Percentiles rank a stretch among this genome's conserved stretches.
Conservation (phyloP, 768 basidiomycete genomes). For the Filobasidium wieringae region DNA sequence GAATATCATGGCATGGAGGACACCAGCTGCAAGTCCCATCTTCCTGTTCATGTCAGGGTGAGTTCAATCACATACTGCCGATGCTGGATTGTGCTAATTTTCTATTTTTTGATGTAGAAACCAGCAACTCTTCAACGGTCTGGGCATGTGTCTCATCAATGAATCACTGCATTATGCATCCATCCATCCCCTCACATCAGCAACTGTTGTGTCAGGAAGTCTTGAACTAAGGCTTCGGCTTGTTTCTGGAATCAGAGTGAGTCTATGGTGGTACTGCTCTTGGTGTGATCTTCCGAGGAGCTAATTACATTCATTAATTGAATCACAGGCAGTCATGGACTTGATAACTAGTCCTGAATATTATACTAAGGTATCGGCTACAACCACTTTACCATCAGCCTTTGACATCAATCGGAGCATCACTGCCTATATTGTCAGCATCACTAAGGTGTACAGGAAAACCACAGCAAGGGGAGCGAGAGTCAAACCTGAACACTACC, state of each 20-base stretch:
- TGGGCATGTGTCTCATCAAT: not conserved
- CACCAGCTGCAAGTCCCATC: not conserved
- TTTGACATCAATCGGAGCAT: not conserved
- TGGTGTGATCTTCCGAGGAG: too few relatives aligned
- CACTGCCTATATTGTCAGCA: not conserved
- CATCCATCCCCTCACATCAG: not conserved
- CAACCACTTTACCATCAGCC: not conserved
- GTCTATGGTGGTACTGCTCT: too few relatives aligned
- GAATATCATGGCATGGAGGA: not conserved
- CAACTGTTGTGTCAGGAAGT: not conserved
- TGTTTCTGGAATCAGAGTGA: not conserved
- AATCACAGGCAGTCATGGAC: too few relatives aligned
- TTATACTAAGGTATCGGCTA: not conserved
- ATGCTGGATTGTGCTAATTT: too few relatives aligned
- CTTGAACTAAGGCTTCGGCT: not conserved
- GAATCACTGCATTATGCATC: not conserved
- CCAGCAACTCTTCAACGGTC: not conserved
- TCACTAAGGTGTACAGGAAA: not conserved
- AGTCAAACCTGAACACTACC: not conserved
- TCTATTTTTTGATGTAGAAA: not conserved
- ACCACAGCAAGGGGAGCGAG: not conserved
- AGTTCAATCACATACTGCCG: not conserved
- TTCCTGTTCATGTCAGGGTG: not conserved
- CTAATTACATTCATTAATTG: too few relatives aligned
- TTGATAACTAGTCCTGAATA: not conserved